Conservation (phyloP, 2,329 filamentous ascomycete species). For the Malbranchea zuffiana region DNA sequence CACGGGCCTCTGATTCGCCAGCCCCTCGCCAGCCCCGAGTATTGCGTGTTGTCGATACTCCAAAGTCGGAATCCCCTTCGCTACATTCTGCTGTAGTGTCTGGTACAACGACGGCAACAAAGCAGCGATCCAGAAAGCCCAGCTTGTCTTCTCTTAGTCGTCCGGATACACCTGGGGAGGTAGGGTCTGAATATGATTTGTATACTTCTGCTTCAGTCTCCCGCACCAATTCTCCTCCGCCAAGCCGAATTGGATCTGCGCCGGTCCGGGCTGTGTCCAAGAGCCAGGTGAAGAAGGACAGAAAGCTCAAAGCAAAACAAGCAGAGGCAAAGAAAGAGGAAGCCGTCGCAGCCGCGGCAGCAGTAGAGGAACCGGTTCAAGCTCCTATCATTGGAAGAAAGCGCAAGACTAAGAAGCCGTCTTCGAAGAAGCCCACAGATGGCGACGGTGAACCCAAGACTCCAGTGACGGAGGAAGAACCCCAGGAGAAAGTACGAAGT, state of each 20-base stretch:
- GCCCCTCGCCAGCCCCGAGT: constrained; percentile 38
- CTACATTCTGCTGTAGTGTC: constrained; percentile 24
- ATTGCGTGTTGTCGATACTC: constrained; percentile 47
- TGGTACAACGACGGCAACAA: constrained; percentile 23
- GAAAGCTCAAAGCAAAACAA: constrained; percentile 40
- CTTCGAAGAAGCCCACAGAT: constrained; percentile 19
- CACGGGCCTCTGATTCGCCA: constrained; percentile 31
- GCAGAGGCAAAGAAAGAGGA: constrained; percentile 36
- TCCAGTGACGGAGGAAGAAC: constrained; percentile 3
- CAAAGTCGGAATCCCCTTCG: constrained; percentile 38
- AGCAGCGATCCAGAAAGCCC: constrained; percentile 25
- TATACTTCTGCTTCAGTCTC: constrained; percentile 50
- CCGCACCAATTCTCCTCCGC: constrained; percentile 47
- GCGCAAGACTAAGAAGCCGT: constrained; percentile 45
- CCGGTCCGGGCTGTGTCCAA: constrained; percentile 51
- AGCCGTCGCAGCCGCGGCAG: constrained; percentile 18
- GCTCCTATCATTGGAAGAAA: constrained; percentile 54
- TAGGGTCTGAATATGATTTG: constrained; percentile 48
- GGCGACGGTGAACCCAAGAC: constrained; percentile 10
- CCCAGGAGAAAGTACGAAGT: constrained; percentile 4
- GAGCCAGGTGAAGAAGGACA: constrained; percentile 51
- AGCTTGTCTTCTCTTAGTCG: constrained; percentile 46
- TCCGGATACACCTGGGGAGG: constrained; percentile 51
- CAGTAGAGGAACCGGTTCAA: constrained; percentile 43
- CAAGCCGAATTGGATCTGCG: constrained; percentile 47